These are phyloP conservation scores for Cicer judaicum DNA, from an alignment of 306 rosid genomes.

Conservation along the genomic window DNA sequence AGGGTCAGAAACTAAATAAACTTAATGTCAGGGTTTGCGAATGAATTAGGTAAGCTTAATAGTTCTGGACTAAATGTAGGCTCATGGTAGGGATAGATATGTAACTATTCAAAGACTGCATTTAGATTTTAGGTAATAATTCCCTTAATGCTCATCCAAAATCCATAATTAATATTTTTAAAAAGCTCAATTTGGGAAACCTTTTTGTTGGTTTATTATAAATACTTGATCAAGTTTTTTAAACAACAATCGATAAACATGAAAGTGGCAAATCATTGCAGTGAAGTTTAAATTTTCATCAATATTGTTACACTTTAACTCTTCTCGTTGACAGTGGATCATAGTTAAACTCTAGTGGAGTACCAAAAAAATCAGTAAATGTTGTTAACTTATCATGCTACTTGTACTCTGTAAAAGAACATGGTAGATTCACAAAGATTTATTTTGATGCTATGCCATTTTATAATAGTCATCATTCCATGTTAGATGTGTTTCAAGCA, in stretches of 20 bases:
- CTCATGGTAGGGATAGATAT: conserved; percentile 8
- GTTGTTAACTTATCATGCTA: conserved; percentile 6
- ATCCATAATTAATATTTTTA: not conserved
- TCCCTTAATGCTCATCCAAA: not conserved
- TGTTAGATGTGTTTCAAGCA: conserved; percentile 16
- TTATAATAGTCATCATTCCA: conserved; percentile 20
- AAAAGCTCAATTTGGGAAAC: conserved; percentile 6
- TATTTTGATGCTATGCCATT: conserved; percentile 25
- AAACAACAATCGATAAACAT: not conserved
- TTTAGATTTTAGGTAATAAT: not conserved
- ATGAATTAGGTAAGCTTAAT: conserved; percentile 29
- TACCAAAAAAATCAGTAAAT: not conserved
- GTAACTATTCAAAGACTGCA: not conserved
- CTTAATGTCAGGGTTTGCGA: conserved; percentile 21
- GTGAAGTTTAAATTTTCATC: conserved; percentile 3
- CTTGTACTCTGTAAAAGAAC: not conserved
- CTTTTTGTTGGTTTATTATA: not conserved
- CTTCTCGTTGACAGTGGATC: not conserved
- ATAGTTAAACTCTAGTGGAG: not conserved
- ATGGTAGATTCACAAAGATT: not conserved
- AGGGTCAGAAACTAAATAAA: conserved; percentile 11
- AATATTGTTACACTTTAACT: conserved; percentile 2
- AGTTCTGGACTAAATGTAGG: not conserved
- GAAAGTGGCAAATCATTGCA: not conserved
- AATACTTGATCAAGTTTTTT: not conserved